Evolutionary conservation across 78 protist species (phyloP), one percentile per base, ranked within the genome.

Genomic region (Polysphondylium violaceum): DNA sequence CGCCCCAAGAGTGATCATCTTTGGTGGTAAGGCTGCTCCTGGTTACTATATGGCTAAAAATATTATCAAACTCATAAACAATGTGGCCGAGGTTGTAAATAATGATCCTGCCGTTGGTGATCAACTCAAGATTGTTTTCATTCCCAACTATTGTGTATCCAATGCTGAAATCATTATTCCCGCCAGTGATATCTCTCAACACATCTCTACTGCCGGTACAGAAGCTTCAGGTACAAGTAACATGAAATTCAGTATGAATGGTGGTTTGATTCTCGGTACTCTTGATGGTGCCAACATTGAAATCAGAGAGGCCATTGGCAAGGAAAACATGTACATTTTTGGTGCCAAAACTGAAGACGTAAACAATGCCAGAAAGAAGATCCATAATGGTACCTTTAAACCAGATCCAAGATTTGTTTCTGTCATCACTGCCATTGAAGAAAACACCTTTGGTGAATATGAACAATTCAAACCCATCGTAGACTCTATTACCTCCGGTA

Each of bases 1-100:
- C 2, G 56, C 61, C 11, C 95, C 96, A 25, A 89, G 96, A 27
- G 95, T 95, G 17, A 61, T 90, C 53, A 76, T 97, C 68, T 74
- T 98, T 50, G 99, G 93, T 61, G 99, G 99, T 25, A 98, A 98
- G 77, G 98, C 98, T 2, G 99, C 99, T 12, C 96, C 98, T 17
- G 98, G 97, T 1, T 98, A 98, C 87, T 59, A 79, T 47, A 96
- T 75, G 81, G 99, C 98, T 1, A 98, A 98, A 93, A 9, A 17
- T 27, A 96, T 96, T 92, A 98, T 98, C 72, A 94, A 96, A 67
- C 86, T 98, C 27, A 97, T 97, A 63, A 95, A 85, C 79, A 2
- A 47, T 21, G 97, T 98, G 2, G 97, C 98, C 29, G 55, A 83
- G 12, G 97, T 95, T 67, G 79, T 97, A 73, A 98, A 98, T 87